phyloP scores from a whole-genome alignment of 768 basidiomycete species.

The Lactarius sanguifluus region DNA sequence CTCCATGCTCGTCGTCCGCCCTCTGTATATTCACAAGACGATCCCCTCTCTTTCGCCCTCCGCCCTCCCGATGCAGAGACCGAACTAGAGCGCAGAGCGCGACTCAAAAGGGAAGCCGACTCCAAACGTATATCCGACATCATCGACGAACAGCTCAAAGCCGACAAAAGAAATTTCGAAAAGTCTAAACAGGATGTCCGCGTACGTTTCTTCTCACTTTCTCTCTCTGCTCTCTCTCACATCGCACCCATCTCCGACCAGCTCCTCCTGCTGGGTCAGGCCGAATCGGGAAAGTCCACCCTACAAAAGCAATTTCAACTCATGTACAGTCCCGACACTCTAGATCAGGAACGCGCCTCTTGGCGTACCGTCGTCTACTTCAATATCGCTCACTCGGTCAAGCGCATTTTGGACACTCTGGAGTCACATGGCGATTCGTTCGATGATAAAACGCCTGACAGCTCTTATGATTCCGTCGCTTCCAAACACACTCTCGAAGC shows the following conservation, averaged over 20 bases:
- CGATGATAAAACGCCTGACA: conserved; percentile 21
- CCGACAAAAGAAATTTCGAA: conserved; percentile 64
- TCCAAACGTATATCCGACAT: conserved; percentile 74
- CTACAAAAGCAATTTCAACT: conserved; percentile 80
- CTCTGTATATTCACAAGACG: conserved; percentile 66
- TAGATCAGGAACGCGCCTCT: conserved; percentile 68
- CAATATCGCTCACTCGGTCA: conserved; percentile 55
- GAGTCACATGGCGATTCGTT: conserved; percentile 34
- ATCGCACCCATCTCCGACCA: conserved; percentile 35
- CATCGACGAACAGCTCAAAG: conserved; percentile 77
- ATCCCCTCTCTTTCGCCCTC: conserved; percentile 68
- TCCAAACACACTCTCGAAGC: conserved; percentile 18
- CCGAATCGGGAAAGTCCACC: conserved; percentile 76
- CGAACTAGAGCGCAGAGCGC: conserved; percentile 56
- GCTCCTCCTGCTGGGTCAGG: conserved; percentile 75
- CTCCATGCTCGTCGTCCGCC: conserved; percentile 57
- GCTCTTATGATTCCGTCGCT: conserved; percentile 12
- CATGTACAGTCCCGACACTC: conserved; percentile 70
- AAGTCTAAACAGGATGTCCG: conserved; percentile 74
- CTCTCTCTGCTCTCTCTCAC: too few relatives aligned
- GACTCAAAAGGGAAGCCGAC: conserved; percentile 67
- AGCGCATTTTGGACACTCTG: conserved; percentile 37
- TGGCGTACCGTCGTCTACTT: conserved; percentile 83
- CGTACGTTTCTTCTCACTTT: conserved; percentile 39
- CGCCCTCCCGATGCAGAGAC: conserved; percentile 67